A percentile compares a stretch with the other conserved stretches of the same genome.
phyloP scores from a whole-genome alignment of 306 rosid species.

The Lithocarpus polystachyus region DNA sequence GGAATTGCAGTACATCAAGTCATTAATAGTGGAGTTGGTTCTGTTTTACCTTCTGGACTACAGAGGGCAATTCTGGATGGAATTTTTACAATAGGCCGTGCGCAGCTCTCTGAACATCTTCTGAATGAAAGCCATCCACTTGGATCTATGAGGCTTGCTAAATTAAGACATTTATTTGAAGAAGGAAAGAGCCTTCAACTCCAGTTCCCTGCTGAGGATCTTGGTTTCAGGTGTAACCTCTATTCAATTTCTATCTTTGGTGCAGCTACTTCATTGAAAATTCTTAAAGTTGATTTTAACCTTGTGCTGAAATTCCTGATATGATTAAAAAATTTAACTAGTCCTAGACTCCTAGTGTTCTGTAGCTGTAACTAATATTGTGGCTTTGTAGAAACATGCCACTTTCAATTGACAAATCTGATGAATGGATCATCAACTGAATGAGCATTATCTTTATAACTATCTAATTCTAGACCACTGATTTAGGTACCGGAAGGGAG shows the following conservation, averaged over 20 bases:
- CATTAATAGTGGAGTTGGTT: constrained; percentile 57
- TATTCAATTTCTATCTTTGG: constrained; percentile 22
- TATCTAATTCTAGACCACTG: constrained; percentile 34
- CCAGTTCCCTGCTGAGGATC: constrained; percentile 97
- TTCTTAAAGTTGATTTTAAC: constrained; percentile 5
- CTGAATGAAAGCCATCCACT: constrained; percentile 74
- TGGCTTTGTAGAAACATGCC: background rate
- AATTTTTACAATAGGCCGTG: constrained; percentile 76
- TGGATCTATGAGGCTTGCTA: constrained; percentile 79
- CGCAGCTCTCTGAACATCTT: constrained; percentile 69
- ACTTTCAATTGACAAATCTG: constrained; percentile 13
- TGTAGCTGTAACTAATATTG: background rate
- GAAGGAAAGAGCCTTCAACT: constrained; percentile 98
- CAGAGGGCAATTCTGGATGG: constrained; percentile 81
- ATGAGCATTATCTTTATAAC: constrained; percentile 13
- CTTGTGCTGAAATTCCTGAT: background rate
- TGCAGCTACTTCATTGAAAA: background rate
- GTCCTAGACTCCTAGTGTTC: constrained; percentile 13
- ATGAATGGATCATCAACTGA: constrained; percentile 19
- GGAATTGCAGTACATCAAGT: constrained; percentile 64
- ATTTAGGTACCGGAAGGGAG: constrained; percentile 75
- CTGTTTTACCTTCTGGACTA: constrained; percentile 64
- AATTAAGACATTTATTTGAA: constrained; percentile 68
- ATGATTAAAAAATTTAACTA: constrained; percentile 11
- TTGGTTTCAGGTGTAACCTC: constrained; percentile 73